These are phyloP conservation scores for Russula virescens DNA, from an alignment of 768 basidiomycete genomes.

Conservation along the genomic window DNA sequence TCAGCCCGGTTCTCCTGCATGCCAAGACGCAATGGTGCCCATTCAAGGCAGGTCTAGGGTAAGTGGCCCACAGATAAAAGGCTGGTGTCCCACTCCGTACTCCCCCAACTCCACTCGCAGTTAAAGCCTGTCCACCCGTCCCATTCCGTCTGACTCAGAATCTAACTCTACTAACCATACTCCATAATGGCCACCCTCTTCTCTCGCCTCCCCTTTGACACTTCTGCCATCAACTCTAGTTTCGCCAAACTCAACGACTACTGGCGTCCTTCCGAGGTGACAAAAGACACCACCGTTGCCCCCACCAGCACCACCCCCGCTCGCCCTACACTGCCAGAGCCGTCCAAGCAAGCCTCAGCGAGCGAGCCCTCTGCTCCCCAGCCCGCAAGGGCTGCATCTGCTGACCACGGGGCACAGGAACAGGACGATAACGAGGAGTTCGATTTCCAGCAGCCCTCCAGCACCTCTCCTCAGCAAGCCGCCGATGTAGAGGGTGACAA, in stretches of 20 bases:
- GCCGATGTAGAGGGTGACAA: constrained; percentile 9
- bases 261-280: not conserved
- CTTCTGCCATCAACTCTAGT: not conserved
- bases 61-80: not conserved
- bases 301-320: not conserved
- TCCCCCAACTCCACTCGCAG: too few species aligned
- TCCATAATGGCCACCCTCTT: constrained; percentile 12
- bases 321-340: not conserved
- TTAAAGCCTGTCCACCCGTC: too few species aligned
- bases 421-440: constrained; percentile 3
- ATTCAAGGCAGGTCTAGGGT: too few species aligned
- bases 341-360: too few species aligned
- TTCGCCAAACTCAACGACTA: constrained; percentile 7
- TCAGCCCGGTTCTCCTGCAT: too few species aligned
- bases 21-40: too few species aligned
- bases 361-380: not conserved
- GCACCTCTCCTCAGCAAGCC: not conserved
- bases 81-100: too few species aligned
- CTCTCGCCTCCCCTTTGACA: constrained; percentile 15
- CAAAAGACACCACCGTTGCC: not conserved
- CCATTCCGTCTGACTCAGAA: not conserved
- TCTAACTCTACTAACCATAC: not conserved
- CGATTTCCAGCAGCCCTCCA: constrained; percentile 13
- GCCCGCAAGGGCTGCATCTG: not conserved
- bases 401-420: not conserved